phyloP scores from a whole-genome alignment of 768 basidiomycete genomes.

The Mycena haematopus region DNA sequence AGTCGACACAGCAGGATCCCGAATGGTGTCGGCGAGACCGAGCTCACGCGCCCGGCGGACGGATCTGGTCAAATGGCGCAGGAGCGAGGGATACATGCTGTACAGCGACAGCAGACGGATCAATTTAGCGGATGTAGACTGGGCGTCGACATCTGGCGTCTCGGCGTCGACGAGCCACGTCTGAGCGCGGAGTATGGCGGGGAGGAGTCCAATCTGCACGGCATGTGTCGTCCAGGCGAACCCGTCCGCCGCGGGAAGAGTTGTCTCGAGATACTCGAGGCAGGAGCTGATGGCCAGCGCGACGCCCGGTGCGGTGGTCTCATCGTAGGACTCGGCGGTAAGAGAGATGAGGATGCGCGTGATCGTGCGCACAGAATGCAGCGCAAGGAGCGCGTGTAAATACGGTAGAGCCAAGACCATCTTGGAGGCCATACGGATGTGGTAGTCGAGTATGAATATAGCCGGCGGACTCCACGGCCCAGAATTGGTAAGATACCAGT shows the following conservation, averaged over 20 bases:
- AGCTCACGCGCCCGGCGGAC: constrained; percentile 17
- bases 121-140: constrained; percentile 11
- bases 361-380: constrained; percentile 23
- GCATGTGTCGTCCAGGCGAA: constrained; percentile 29
- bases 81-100: constrained; percentile 28
- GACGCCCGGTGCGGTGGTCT: constrained; percentile 16
- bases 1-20: constrained; percentile 16
- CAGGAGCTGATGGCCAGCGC: constrained; percentile 20
- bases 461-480: constrained; percentile 18
- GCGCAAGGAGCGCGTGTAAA: constrained; percentile 12
- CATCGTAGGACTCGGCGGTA: constrained; percentile 19
- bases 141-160: constrained; percentile 20
- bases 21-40: constrained; percentile 15
- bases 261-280: constrained; percentile 20
- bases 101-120: constrained; percentile 25
- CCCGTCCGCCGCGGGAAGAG: constrained; percentile 20
- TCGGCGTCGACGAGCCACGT: constrained; percentile 25
- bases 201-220: constrained; percentile 26
- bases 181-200: constrained; percentile 23
- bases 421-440: constrained; percentile 22
- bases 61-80: constrained; percentile 15
- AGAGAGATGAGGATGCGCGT: constrained; percentile 28
- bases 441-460: constrained; percentile 28
- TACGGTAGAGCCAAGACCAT: constrained; percentile 22
- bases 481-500: constrained; percentile 17